These are phyloP conservation scores for Cystofilobasidium bisporidii DNA, from an alignment of 768 basidiomycete genomes.

Conservation along the genomic window DNA sequence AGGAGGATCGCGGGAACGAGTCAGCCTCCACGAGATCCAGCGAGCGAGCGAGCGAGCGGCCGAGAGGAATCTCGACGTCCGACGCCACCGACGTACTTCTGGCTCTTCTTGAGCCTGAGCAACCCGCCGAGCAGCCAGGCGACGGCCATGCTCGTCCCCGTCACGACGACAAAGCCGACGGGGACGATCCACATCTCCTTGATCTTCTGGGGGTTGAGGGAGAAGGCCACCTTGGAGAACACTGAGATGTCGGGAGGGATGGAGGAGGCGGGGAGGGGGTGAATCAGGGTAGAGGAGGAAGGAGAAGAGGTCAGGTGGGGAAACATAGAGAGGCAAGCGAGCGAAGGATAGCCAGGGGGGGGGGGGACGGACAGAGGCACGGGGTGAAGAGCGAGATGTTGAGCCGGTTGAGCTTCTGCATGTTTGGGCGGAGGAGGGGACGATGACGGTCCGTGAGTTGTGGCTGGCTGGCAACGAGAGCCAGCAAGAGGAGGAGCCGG, in stretches of 20 bases:
- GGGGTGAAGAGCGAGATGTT: constrained; percentile 71
- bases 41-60: too few relatives aligned
- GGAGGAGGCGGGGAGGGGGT: constrained; percentile 30
- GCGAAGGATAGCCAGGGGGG: too few relatives aligned
- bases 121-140: constrained; percentile 56
- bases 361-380: constrained; percentile 16
- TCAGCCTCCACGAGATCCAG: too few relatives aligned
- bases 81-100: constrained; percentile 49
- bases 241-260: constrained; percentile 63
- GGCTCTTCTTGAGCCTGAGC: constrained; percentile 61
- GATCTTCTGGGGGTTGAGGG: constrained; percentile 71
- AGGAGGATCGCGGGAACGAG: too few relatives aligned
- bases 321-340: too few relatives aligned
- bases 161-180: constrained; percentile 71
- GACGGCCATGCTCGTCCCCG: constrained; percentile 57
- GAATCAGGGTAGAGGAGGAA: constrained; percentile 31
- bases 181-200: constrained; percentile 51
- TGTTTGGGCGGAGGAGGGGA: neutral
- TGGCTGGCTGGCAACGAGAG: neutral
- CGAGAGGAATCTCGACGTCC: too few relatives aligned
- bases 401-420: constrained; percentile 53
- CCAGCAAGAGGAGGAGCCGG: neutral
- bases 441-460: neutral
- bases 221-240: constrained; percentile 93
- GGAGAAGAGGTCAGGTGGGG: neutral